Percentiles rank a stretch among this genome's conserved stretches.
These are phyloP conservation scores for Trematosphaeria pertusa DNA, from an alignment of 2,329 filamentous ascomycete genomes.

Conservation along the genomic window DNA sequence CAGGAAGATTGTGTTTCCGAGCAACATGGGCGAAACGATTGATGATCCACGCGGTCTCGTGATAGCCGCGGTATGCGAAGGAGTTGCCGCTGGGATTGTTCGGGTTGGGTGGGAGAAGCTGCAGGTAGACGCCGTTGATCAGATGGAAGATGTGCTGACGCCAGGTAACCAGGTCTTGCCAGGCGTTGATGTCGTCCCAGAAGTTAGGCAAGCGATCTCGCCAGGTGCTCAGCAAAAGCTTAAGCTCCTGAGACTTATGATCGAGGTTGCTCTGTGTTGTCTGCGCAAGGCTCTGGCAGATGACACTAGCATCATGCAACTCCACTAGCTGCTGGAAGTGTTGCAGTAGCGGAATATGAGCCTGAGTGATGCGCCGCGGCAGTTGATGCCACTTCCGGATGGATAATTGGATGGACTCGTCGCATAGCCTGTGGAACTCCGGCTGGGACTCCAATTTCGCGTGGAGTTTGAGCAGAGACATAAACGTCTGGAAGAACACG, in stretches of 20 bases:
- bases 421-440: conserved; percentile 89
- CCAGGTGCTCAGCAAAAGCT: conserved; percentile 92
- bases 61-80: conserved; percentile 95
- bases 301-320: conserved; percentile 95
- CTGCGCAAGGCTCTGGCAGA: conserved; percentile 86
- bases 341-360: conserved; percentile 92
- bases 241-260: conserved; percentile 92
- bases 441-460: conserved; percentile 79
- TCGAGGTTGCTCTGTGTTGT: conserved; percentile 89
- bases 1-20: conserved; percentile 92
- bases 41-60: conserved; percentile 99
- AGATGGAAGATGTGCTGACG: conserved; percentile 98
- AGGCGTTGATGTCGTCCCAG: conserved; percentile 99
- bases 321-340: conserved; percentile 99
- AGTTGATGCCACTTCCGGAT: conserved; percentile 99
- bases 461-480: conserved; percentile 93
- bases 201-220: conserved; percentile 94
- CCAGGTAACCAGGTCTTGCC: conserved; percentile 99
- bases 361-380: conserved; percentile 90
- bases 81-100: conserved; percentile 84
- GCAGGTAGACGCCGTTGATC: conserved; percentile 93
- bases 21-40: conserved; percentile 98
- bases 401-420: conserved; percentile 95
- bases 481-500: conserved; percentile 98
- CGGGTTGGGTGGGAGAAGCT: conserved; percentile 78